Base-by-base conservation (phyloP, 192 early-diverging fungal species). In the Coemansia nantahalensis region DNA sequence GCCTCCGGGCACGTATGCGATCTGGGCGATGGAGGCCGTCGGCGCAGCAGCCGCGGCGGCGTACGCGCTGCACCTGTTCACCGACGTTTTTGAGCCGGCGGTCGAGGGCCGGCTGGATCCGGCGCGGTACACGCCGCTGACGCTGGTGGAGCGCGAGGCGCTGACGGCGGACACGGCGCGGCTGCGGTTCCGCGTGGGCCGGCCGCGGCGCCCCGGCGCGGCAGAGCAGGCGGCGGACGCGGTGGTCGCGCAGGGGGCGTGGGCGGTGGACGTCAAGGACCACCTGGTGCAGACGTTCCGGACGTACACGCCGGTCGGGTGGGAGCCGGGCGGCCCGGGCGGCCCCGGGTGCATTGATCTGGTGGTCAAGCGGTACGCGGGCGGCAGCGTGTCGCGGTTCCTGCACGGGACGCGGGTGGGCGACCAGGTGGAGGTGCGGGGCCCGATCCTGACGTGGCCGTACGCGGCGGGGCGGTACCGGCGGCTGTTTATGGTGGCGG, bases 261-360 rank as follows among this genome's bases (percentile, higher is more conserved):
- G 82, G 54, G 79, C 78, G 12, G 39, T 89, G 5, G 82, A 85
- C 38, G 74, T 87, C 40, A 87, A 89, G 51, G 86, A 87, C 56
- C 81, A 86, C 48, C 39, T 77, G 45, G 82, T 85, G 42, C 84
- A 89, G 54, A 83, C 83, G 19, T 79, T 80, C 66, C 62, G 87
- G 12, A 79, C 80, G 3, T 89, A 87, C 46, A 89, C 87, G 18
- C 87, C 87, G 4, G 67, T 89, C 2, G 26, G 26, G 26, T 28
- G 26, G 26, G 26, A 3, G 26, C 4, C 26, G 7, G 26, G 26
- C 26, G 26, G 26, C 26, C 4, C 26, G 26, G 80, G 69, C 30
- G 55, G 67, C 18, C 32, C 47, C 8, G 77, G 78, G 6, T 61
- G 74, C 40, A 33, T 86, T 18, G 86, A 90, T 34, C 62, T 90